Base-by-base conservation (phyloP, 495 filamentous ascomycete genomes). In the Glarea lozoyensis region DNA sequence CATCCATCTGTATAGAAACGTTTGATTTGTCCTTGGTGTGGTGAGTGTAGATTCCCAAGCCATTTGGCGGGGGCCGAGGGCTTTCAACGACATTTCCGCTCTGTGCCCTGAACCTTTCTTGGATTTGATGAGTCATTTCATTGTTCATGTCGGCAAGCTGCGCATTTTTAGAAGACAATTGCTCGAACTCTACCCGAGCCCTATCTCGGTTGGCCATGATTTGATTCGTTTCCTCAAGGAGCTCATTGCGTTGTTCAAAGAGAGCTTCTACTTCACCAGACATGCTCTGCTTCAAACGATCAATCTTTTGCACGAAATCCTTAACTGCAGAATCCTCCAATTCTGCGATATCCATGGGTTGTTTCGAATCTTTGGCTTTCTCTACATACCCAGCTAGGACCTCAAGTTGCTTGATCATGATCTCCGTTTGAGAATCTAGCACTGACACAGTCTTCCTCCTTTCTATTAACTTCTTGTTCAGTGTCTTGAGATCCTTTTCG, bases 401-500 rank as follows among this genome's bases (percentile, higher is more conserved):
- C 45, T 89, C 84, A 17, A 99, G 71, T 57, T 99, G 89, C 16
- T 86, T 81, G 43, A 99, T 77, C 55, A 95, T 88, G 51, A 96
- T 88, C 60, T 99, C 93, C 19, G 88, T 83, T 62, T 94, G 85
- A 1, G 88, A 87, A 60, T 97, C 90, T 16, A 99, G 69, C 10
- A 89, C 84, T n/a, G 92, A 89, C 55, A 99, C 88, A 1, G 90
- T 97, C 48, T 89, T 94, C 34, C 92, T 77, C 67, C 97, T 97
- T 62, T 97, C 88, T 24, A 83, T 73, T 10, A 99, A 67, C 54
- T 88, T 89, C 31, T 80, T 86, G 55, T 89, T 88, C 21, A 92
- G 74, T 44, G 78, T 81, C 57, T 88, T 86, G 24, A 94, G 78
- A 51, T 88, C 86, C 17, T 82, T 83, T 15, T 82, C 82, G 12